These are phyloP conservation scores for Stellera chamaejasme DNA, from an alignment of 345 rosid genomes.

Conservation along the genomic window DNA sequence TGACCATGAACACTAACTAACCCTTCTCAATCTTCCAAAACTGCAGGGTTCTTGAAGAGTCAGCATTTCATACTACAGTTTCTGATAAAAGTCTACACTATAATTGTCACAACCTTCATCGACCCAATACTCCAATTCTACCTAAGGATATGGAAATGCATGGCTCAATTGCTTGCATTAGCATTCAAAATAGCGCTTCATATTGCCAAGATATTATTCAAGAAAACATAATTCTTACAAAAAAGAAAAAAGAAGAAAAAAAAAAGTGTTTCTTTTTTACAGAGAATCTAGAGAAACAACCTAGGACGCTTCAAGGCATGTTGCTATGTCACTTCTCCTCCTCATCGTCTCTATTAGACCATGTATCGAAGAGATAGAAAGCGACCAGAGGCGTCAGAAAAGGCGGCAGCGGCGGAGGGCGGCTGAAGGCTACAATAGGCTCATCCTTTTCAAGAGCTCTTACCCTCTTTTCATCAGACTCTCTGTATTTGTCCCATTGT, in stretches of 20 bases:
- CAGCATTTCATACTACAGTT: conserved; percentile 34
- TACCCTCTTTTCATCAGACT: conserved; percentile 9
- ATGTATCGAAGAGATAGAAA: conserved; percentile 38
- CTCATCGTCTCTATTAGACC: conserved; percentile 34
- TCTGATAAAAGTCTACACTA: conserved; percentile 26
- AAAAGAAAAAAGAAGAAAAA: background rate
- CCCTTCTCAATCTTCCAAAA: background rate
- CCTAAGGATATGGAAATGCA: conserved; percentile 33
- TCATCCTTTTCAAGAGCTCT: conserved; percentile 24
- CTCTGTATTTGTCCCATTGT: conserved; percentile 15
- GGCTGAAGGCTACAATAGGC: conserved; percentile 47
- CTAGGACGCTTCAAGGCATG: background rate
- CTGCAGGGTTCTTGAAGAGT: conserved; percentile 63
- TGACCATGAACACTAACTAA: background rate
- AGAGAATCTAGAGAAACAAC: background rate
- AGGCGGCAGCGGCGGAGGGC: conserved; percentile 44
- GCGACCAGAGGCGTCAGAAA: conserved; percentile 47
- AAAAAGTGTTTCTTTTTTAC: background rate
- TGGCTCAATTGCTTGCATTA: conserved; percentile 23
- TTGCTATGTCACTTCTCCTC: conserved; percentile 30
- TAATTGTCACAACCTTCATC: conserved; percentile 39
- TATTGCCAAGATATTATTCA: conserved; percentile 29
- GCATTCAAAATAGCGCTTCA: conserved; percentile 27
- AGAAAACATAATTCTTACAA: conserved; percentile 15
- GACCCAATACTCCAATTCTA: conserved; percentile 40